Conservation (phyloP, 352 stramenopile species). For the Saprolegnia parasitica region DNA sequence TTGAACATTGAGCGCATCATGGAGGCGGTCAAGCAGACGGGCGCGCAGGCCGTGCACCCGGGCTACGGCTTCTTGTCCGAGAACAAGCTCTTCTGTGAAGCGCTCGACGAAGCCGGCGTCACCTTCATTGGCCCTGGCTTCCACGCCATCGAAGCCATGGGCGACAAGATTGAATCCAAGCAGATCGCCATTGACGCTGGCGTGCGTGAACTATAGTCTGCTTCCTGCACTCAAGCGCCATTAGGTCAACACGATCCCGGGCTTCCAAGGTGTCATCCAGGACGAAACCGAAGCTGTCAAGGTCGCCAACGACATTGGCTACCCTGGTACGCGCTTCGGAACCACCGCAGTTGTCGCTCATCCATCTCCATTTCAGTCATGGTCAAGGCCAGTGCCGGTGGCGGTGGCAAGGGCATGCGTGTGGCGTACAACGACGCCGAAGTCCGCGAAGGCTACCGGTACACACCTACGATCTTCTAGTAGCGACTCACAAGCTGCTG, state of each 20-base stretch:
- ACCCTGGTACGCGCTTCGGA: constrained; percentile 52
- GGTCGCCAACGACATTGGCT: constrained; percentile 91
- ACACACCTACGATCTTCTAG: constrained; percentile 21
- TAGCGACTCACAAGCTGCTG: background rate
- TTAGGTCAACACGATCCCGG: constrained; percentile 88
- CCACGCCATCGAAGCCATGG: constrained; percentile 88
- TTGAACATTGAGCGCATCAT: constrained; percentile 90
- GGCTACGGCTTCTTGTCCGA: constrained; percentile 95
- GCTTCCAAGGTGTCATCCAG: constrained; percentile 86
- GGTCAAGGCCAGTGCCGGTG: constrained; percentile 95
- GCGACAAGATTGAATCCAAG: constrained; percentile 95
- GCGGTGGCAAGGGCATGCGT: constrained; percentile 96
- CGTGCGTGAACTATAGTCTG: constrained; percentile 39
- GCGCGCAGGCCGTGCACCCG: constrained; percentile 91
- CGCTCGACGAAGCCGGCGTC: constrained; percentile 67
- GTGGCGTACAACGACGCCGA: constrained; percentile 91
- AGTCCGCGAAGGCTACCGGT: constrained; percentile 79
- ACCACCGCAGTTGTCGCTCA: background rate
- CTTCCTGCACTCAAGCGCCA: background rate
- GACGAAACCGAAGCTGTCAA: constrained; percentile 72
- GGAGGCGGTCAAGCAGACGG: constrained; percentile 75
- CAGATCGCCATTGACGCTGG: constrained; percentile 90
- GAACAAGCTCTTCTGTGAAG: constrained; percentile 89
- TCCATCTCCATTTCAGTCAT: constrained; percentile 63
- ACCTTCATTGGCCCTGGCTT: constrained; percentile 86